These are phyloP conservation scores for Taphrina populina DNA, from an alignment of 1,139 yeast species.

Conservation along the genomic window DNA sequence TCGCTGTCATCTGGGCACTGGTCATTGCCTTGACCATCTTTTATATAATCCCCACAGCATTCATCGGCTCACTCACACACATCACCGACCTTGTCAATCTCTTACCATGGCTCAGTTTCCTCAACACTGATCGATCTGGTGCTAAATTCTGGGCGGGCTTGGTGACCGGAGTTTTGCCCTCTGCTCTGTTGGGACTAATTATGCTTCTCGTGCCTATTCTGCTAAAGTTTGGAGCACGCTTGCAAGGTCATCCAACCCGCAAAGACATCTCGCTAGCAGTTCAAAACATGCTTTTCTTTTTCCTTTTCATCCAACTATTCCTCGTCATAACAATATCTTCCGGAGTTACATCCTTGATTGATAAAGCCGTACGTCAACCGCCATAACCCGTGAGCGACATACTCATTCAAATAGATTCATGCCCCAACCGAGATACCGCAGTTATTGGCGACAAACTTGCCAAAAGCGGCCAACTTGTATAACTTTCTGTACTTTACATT, in stretches of 20 bases:
- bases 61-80: constrained; percentile 90
- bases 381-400: neutral
- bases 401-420: constrained; percentile 55
- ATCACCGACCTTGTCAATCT: constrained; percentile 66
- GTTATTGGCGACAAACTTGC: constrained; percentile 69
- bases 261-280: constrained; percentile 76
- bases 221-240: constrained; percentile 57
- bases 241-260: constrained; percentile 67
- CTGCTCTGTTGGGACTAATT: constrained; percentile 73
- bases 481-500: neutral
- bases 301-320: constrained; percentile 84
- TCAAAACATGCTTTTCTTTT: constrained; percentile 82
- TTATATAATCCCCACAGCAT: constrained; percentile 97
- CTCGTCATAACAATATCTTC: constrained; percentile 78
- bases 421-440: constrained; percentile 63
- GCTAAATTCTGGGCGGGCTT: constrained; percentile 71
- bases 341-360: constrained; percentile 72
- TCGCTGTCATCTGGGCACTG: constrained; percentile 53
- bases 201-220: constrained; percentile 83
- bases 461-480: constrained; percentile 79
- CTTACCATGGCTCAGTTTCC: constrained; percentile 67
- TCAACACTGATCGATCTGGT: constrained; percentile 46
- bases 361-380: constrained; percentile 2
- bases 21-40: constrained; percentile 63
- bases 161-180: constrained; percentile 82